phyloP scores from a whole-genome alignment of 495 filamentous ascomycete species.

The Tetracladium setigerum region DNA sequence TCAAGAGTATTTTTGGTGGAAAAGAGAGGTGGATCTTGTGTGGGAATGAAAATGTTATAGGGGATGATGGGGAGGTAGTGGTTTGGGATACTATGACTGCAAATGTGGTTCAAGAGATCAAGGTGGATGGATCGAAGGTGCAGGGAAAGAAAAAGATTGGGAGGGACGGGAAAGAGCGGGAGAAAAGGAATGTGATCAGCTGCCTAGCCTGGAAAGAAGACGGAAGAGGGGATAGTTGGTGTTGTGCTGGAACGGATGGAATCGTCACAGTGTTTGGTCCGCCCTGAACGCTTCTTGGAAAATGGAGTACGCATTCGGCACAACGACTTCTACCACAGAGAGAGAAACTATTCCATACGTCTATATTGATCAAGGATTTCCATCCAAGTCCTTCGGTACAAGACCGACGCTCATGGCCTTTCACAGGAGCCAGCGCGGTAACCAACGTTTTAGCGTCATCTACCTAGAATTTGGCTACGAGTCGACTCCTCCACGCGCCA shows the following conservation, averaged over 20 bases:
- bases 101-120: slow-evolving; percentile 50
- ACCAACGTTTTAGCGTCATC: no score
- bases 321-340: no score
- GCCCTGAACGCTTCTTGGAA: slow-evolving; percentile 11
- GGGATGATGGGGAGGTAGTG: slow-evolving; percentile 57
- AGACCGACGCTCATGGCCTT: no score
- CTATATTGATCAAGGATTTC: no score
- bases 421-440: no score
- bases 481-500: no score
- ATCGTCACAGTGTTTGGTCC: slow-evolving; percentile 45
- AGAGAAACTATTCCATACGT: no score
- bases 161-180: slow-evolving; percentile 43
- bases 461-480: no score
- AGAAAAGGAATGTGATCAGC: slow-evolving; percentile 43
- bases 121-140: slow-evolving; percentile 40
- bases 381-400: no score
- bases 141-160: slow-evolving; percentile 38
- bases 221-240: slow-evolving; percentile 52
- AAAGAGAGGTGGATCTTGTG: slow-evolving; percentile 72
- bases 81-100: slow-evolving; percentile 88
- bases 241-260: slow-evolving; percentile 45
- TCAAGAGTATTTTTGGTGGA: slow-evolving; percentile 64
- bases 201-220: slow-evolving; percentile 67
- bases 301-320: no score
- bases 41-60: slow-evolving; percentile 43